Percentiles rank a stretch among this genome's conserved stretches.
These are phyloP conservation scores for Coemansia sp. DNA, from an alignment of 371 early-diverging fungal genomes.

Conservation along the genomic window DNA sequence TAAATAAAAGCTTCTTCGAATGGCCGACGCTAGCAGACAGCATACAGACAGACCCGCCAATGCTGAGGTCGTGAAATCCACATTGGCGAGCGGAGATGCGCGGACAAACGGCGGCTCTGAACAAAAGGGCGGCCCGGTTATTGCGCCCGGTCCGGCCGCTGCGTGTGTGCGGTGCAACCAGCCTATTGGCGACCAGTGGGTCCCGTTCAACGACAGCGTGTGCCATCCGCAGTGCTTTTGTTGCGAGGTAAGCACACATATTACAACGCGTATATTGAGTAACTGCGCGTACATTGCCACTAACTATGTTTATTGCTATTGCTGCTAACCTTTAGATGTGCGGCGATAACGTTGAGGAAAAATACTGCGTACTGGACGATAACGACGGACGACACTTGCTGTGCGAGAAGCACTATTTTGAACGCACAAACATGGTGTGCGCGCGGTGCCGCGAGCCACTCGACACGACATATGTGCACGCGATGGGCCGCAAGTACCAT, in stretches of 20 bases:
- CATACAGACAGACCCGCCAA: neutral
- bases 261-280: neutral
- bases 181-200: slow-evolving; percentile 66
- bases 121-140: slow-evolving; percentile 14
- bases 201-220: slow-evolving; percentile 81
- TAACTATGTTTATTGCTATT: neutral
- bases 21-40: slow-evolving; percentile 4
- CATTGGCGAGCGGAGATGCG: slow-evolving; percentile 3
- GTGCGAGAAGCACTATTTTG: slow-evolving; percentile 52
- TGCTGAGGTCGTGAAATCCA: neutral
- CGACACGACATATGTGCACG: slow-evolving; percentile 89
- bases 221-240: slow-evolving; percentile 93
- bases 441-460: slow-evolving; percentile 85
- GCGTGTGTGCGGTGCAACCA: slow-evolving; percentile 33
- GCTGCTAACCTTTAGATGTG: slow-evolving; percentile 24
- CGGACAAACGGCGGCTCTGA: neutral
- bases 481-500: slow-evolving; percentile 88
- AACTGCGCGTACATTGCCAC: neutral
- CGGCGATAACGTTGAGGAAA: slow-evolving; percentile 51
- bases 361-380: slow-evolving; percentile 49
- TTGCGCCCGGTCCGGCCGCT: slow-evolving; percentile 25
- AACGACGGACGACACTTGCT: slow-evolving; percentile 38
- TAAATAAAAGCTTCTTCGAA: neutral
- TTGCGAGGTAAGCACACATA: slow-evolving; percentile 71
- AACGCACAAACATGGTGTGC: slow-evolving; percentile 73